phyloP scores from a whole-genome alignment of 2,329 filamentous ascomycete genomes.

The Claviceps fusiformis region DNA sequence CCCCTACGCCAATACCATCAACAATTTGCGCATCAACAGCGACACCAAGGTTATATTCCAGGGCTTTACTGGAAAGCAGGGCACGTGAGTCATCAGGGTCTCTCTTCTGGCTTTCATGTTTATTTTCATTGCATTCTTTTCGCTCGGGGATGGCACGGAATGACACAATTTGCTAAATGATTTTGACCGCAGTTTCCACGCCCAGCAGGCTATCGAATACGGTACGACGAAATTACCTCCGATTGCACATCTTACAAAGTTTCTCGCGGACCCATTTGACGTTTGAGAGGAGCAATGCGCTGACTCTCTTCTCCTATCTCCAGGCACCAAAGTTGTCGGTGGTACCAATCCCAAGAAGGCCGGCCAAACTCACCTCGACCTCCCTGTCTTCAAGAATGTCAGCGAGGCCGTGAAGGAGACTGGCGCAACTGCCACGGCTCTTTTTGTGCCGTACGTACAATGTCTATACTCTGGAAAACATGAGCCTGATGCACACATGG shows the following conservation, averaged over 20 bases:
- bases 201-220: constrained; percentile 95
- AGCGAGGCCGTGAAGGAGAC: constrained; percentile 79
- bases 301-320: constrained; percentile 11
- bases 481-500: neutral
- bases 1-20: constrained; percentile 57
- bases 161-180: constrained; percentile 5
- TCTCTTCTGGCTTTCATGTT: neutral
- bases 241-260: neutral
- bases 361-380: constrained; percentile 74
- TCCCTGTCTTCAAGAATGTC: constrained; percentile 87
- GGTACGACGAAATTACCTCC: constrained; percentile 41
- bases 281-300: constrained; percentile 1
- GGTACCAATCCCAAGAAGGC: constrained; percentile 99
- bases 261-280: neutral
- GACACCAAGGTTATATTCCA: constrained; percentile 95
- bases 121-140: neutral
- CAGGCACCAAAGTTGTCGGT: constrained; percentile 92
- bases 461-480: constrained; percentile 5
- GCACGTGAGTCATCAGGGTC: constrained; percentile 51
- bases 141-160: neutral
- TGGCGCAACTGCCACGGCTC: constrained; percentile 78
- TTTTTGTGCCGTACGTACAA: constrained; percentile 76
- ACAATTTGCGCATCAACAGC: constrained; percentile 84
- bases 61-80: constrained; percentile 94
- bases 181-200: constrained; percentile 64